Evolutionary conservation across 192 early-diverging fungal genomes (phyloP), one percentile per base, ranked within the genome.

Genomic region (Mortierella alpina): DNA sequence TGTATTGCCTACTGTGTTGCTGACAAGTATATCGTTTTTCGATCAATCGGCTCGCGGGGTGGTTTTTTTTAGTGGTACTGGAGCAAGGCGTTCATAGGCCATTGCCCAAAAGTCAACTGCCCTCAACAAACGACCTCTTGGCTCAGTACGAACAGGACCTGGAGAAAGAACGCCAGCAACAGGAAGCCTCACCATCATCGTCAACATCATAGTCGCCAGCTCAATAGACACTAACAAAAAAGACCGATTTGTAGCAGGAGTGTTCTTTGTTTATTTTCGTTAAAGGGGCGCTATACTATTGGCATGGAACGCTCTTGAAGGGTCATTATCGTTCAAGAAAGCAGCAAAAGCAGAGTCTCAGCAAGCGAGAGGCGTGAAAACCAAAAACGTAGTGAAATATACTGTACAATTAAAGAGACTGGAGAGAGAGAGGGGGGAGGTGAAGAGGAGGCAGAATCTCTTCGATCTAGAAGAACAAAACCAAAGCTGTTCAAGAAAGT

Each of bases 41-140:
- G 22, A 41, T 39, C 14, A 39, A 23, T 14, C 48, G 13, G 17
- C 23, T 22, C 15, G 39, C n/a, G n/a, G n/a, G n/a, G n/a, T n/a
- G n/a, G n/a, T 4, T 51, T 23, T 31, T 47, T 12, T 42, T 66
- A 74, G 73, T 78, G 20, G 75, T 48, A 3, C 63, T 70, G 15
- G 68, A 78, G 6, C 55, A 78, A 31, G 51, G 41, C 31, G 5
- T 47, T 4, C 61, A 53, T 12, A 52, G 50, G 22, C 68, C 62
- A 15, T 20, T 66, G 5, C 20, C 63, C 11, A 61, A 31, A 45
- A 13, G 51, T 9, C n/a, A 68, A 7, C 20, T 9, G 22, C 40
- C 46, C 46, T 47, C 22, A 2, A n/a, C 74, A 44, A 71, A 66
- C 49, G 75, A 78, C n/a, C 41, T 78, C 47, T 48, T 78, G 31